Evolutionary conservation across 2,329 filamentous ascomycete species (phyloP), one percentile per base, ranked within the genome.

Genomic region (Drechslerella dactyloides): DNA sequence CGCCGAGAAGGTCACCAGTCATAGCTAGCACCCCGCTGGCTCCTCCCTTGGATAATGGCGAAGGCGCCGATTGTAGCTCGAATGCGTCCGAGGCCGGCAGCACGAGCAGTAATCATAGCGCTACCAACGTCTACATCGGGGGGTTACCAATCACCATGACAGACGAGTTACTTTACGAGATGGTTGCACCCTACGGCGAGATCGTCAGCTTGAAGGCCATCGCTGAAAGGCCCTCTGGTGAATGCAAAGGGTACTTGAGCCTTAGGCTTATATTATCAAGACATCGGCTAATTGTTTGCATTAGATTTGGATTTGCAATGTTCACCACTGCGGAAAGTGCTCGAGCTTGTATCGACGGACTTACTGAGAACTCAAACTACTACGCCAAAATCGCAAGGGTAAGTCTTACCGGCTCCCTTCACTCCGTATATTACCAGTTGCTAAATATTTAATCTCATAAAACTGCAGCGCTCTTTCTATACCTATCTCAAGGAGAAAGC

Each of bases 151-250:
- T 94, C 0, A 93, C 96, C 76, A 99, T 93, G 0, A 94, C 96
- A 54, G 94, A 99, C 77, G 90, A 96, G 55, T 89, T 96, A 78
- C 83, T 99, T 17, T 85, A 90, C 76, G 84, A 84, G 48, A 97
- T 94, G 81, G 89, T 93, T 48, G 84, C 86, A 76, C 90, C 93
- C 56, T 99, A 97, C 78, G 96, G 94, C 46, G 88, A 89, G 72
- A 94, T 99, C 66, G 91, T 96, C 81, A 96, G 93, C 75, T 97
- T 92, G 78, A 99, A 99, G 84, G 94, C 96, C 13, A 99, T 99
- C 81, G 96, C 99, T 78, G 96, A 99, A 81, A 89, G 93, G 58
- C 88, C 90, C 75, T 96, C 91, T 54, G 91, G 92, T 70, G 89
- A 92, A 74, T 99, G 94, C 86, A 99, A 99, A 82, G 94, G 94